Evolutionary conservation across 2,329 filamentous ascomycete species (phyloP).

Genomic region (Alternaria gansuensis): DNA sequence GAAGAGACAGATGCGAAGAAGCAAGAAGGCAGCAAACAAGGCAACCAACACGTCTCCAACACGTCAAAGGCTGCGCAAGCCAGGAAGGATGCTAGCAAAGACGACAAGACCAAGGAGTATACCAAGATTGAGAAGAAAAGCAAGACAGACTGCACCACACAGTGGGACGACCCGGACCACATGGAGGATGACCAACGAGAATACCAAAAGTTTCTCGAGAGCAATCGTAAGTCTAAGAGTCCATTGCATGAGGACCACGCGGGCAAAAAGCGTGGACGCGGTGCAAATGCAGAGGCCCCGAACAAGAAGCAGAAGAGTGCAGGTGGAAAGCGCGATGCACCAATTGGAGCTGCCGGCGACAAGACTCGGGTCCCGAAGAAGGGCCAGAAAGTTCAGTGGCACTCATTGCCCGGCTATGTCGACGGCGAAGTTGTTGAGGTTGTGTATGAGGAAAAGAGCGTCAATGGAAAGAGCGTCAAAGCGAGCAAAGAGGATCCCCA

Average conservation of each 20-base stretch:
- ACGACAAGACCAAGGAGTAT: conserved; percentile 4
- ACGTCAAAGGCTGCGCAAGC: conserved; percentile 11
- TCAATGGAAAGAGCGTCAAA: conserved; percentile 56
- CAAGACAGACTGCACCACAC: conserved; percentile 43
- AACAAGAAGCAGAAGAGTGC: conserved; percentile 52
- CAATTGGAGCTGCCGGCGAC: conserved; percentile 34
- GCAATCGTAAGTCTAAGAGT: conserved; percentile 21
- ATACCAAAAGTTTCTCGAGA: conserved; percentile 42
- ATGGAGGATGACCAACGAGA: conserved; percentile 37
- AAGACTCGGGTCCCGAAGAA: conserved; percentile 55
- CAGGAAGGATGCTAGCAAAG: conserved; percentile 12
- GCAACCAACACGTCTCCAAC: conserved; percentile 17
- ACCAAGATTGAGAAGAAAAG: conserved; percentile 32
- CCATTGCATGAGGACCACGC: conserved; percentile 13
- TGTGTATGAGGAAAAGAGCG: conserved; percentile 52
- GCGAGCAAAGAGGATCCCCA: conserved; percentile 55
- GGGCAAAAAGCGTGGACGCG: conserved; percentile 41
- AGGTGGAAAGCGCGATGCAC: conserved; percentile 31
- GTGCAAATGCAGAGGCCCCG: conserved; percentile 34
- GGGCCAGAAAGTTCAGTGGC: conserved; percentile 56
- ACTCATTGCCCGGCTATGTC: conserved; percentile 52
- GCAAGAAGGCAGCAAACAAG: conserved; percentile 54
- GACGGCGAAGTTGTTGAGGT: conserved; percentile 57
- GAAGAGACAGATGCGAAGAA: conserved; percentile 58
- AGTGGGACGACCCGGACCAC: conserved; percentile 45